phyloP scores from a whole-genome alignment of 1,284 basidiomycete genomes.

The Moniliophthora roreri region DNA sequence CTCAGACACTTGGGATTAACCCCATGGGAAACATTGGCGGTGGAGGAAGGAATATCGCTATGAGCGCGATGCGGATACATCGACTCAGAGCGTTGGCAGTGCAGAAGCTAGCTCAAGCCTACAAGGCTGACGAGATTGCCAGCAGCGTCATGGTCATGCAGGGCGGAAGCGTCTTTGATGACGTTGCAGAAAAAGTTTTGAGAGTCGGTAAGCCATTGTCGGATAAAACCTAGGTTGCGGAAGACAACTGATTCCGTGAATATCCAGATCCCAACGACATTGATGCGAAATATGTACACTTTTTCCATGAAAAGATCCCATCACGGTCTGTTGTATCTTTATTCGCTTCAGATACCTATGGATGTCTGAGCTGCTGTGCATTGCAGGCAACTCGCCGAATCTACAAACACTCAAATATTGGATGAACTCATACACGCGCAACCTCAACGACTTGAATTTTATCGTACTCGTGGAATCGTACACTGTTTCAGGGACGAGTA shows the following conservation, averaged over 20 bases:
- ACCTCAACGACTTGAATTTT: slow-evolving; percentile 77
- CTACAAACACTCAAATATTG: slow-evolving; percentile 68
- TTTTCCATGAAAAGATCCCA: slow-evolving; percentile 89
- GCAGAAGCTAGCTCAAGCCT: slow-evolving; percentile 79
- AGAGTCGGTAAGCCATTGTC: slow-evolving; percentile 54
- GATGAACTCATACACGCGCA: slow-evolving; percentile 71
- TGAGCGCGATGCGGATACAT: slow-evolving; percentile 80
- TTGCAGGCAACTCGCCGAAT: slow-evolving; percentile 75
- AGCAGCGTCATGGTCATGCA: slow-evolving; percentile 91
- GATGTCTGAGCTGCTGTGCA: not conserved
- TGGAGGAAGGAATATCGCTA: slow-evolving; percentile 68
- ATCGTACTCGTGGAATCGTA: slow-evolving; percentile 79
- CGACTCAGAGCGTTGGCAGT: slow-evolving; percentile 74
- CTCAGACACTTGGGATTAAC: slow-evolving; percentile 62
- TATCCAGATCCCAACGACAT: slow-evolving; percentile 71
- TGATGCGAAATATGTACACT: slow-evolving; percentile 83
- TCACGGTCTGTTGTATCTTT: slow-evolving; percentile 57
- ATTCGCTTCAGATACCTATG: not conserved
- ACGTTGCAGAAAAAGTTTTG: slow-evolving; percentile 78
- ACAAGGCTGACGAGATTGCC: slow-evolving; percentile 81
- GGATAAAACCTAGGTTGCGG: not conserved
- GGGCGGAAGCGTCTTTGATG: slow-evolving; percentile 83
- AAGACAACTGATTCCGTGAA: too few species aligned
- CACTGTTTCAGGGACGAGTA: slow-evolving; percentile 85
- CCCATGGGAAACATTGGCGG: slow-evolving; percentile 45